Evolutionary conservation across 106 monocot genomes (phyloP), one percentile per base, ranked within the genome.

Genomic region (Allium sativum): DNA sequence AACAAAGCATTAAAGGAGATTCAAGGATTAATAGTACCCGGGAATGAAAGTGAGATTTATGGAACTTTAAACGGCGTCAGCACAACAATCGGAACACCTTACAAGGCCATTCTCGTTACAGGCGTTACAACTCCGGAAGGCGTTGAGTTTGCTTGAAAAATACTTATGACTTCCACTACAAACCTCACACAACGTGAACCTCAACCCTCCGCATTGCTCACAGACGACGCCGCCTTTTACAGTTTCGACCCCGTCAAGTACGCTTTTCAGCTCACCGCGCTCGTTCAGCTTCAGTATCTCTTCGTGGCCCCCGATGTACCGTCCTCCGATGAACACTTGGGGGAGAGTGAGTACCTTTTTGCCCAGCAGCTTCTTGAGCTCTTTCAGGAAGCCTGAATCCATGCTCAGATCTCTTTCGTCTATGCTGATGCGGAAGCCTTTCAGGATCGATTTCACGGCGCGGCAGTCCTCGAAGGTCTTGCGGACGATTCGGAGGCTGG

Each of bases 81-180:
- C 17, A 53, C 60, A 76, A 56, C 91, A 86, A 8, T 68, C 73
- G 3, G 86, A 69, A 70, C 91, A 92, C 17, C 86, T 69, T 21
- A 73, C 58, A 5, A 92, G 86, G 17, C 91, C 91, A 64, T 92
- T 92, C 80, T 92, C 91, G 58, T 92, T 92, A 80, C 91, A 92
- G 8, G 66, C 55, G 58, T 45, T 43, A 65, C 91, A 92, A 42
- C 58, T 58, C 60, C 83, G 74, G 56, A 86, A 92, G 21, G 76
- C 91, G 61, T 68, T 68, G 31, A 31, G 31, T 64, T 92, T 92
- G 56, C 76, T 83, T 19, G 69, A 67, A 53, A 42, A 53, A 48
- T 55, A 53, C 73, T 86, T 92, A 52, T 76, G 77, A 76, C 83
- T 83, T 15, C 91, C 91, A 69, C 62, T 81, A 74, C 91, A 92